phyloP scores from a whole-genome alignment of 306 rosid genomes.

The Sphenostylis stenocarpa region DNA sequence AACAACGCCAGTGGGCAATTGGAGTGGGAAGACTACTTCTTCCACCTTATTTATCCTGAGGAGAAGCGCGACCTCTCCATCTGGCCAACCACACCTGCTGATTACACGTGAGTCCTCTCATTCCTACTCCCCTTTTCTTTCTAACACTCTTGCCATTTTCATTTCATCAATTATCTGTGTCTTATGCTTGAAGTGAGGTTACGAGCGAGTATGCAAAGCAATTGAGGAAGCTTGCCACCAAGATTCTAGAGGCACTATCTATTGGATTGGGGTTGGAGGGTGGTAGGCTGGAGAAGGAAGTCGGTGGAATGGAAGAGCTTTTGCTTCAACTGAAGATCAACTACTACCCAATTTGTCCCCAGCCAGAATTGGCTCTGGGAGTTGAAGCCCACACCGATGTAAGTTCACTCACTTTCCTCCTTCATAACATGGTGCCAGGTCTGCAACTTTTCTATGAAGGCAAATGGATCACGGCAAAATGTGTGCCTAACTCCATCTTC shows the following conservation, averaged over 20 bases:
- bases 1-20: conserved; percentile 73
- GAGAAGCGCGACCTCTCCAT: conserved; percentile 64
- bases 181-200: conserved; percentile 50
- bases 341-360: conserved; percentile 85
- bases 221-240: conserved; percentile 60
- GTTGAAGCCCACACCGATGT: conserved; percentile 90
- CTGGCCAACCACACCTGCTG: conserved; percentile 70
- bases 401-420: conserved; percentile 76
- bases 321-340: conserved; percentile 81
- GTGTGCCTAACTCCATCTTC: conserved; percentile 71
- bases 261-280: conserved; percentile 71
- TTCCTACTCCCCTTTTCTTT: no score
- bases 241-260: conserved; percentile 51
- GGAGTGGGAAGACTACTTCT: conserved; percentile 91
- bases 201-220: conserved; percentile 66
- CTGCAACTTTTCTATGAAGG: conserved; percentile 68
- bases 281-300: conserved; percentile 76
- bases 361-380: conserved; percentile 83
- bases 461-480: conserved; percentile 77
- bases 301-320: conserved; percentile 79
- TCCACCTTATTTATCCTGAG: conserved; percentile 67
- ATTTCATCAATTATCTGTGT: no score
- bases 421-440: conserved; percentile 94
- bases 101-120: conserved; percentile 52
- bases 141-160: no score